Evolutionary conservation across 2,329 filamentous ascomycete genomes (phyloP), one percentile per base, ranked within the genome.

Genomic region (Colletotrichum tamarilloi): DNA sequence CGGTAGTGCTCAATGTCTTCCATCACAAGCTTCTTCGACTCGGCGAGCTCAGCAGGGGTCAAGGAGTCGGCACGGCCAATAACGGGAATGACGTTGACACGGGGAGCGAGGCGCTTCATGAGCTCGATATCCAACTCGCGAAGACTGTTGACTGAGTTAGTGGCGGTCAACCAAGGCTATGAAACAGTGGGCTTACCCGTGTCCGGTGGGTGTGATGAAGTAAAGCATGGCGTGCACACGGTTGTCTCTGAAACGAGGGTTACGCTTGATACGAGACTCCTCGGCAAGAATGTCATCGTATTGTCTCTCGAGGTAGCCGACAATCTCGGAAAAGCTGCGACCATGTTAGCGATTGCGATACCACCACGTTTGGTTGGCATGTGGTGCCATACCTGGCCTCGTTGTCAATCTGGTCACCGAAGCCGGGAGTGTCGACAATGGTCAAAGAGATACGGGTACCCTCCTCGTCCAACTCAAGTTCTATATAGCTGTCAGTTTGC

Each of bases 251-350:
- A 99, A 99, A 81, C 97, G 93, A 79, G 97, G 97, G 89, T 99
- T 99, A 95, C 97, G 97, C 94, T 99, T 99, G 90, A 99, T 99
- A 89, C 97, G 95, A 80, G 97, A 98, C 88, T 99, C 97, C 88
- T 98, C 96, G 75, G 97, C 96, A 79, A 99, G 91, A 89, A 99
- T 98, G 84, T 98, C 95, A 86, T 99, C 97, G 86, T 98, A 98
- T 91, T 99, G 96, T 87, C 96, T 92, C 90, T 99, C 97, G 80
- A 99, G 94, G 87, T 97, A 98, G 78, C 95, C 96, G 78, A 98
- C 95, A 81, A 99, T 99, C 86, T 98, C 97, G 79, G 93, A 93
- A 84, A 99, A 99, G 87, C 95, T 97, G 77, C 68, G 73, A 4
- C 19, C 6, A 3, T 19, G n/a, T 74, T 26, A 72, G 62, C 52